A percentile compares a stretch with the other conserved stretches of the same genome.
These are phyloP conservation scores for Microdochium trichocladiopsis DNA, from an alignment of 2,329 filamentous ascomycete species.

Conservation along the genomic window DNA sequence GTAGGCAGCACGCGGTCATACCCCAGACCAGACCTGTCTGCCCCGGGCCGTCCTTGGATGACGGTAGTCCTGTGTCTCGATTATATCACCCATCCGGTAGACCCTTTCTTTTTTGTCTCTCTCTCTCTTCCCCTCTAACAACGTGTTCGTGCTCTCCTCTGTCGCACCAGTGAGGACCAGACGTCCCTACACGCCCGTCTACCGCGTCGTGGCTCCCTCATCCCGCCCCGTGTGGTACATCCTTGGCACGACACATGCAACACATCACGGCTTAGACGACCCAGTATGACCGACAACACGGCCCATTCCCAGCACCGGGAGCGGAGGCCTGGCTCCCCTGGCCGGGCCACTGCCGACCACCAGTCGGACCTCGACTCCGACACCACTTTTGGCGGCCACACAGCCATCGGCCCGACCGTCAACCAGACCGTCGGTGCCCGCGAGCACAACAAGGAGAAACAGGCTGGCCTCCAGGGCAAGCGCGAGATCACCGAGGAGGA, in stretches of 20 bases:
- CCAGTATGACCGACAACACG: neutral
- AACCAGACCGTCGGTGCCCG: constrained; percentile 9
- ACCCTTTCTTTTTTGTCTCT: no score
- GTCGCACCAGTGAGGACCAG: no score
- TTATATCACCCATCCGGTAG: neutral
- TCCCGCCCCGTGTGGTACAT: no score
- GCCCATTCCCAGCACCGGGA: neutral
- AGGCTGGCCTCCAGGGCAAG: constrained; percentile 11
- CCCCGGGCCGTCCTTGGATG: neutral
- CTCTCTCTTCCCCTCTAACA: neutral
- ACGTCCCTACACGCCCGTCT: no score
- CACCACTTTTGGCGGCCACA: constrained; percentile 4
- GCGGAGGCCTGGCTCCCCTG: neutral
- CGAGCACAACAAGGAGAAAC: constrained; percentile 12
- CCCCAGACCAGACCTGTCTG: no score
- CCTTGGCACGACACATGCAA: no score
- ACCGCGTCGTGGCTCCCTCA: no score
- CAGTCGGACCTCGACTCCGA: neutral
- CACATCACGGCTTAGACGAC: no score
- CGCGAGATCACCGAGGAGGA: constrained; percentile 31
- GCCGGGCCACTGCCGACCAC: neutral
- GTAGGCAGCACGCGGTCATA: no score
- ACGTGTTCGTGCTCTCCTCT: no score
- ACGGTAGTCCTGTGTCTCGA: neutral
- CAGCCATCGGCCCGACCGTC: constrained; percentile 8